phyloP scores from a whole-genome alignment of 1,284 basidiomycete species.

The Stygiomarasmius scandens region DNA sequence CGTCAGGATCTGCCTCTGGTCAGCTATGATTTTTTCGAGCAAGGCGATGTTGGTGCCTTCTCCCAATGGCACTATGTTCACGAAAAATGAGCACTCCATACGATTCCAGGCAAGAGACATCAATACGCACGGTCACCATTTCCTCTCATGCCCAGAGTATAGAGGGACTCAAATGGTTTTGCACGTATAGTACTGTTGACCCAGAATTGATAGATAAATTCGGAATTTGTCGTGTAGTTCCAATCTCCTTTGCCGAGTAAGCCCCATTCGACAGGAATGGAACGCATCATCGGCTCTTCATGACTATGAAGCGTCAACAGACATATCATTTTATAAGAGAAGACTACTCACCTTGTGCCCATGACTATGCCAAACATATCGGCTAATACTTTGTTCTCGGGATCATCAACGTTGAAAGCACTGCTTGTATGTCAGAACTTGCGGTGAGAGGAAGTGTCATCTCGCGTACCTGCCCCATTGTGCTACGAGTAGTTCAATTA shows the following conservation, averaged over 20 bases:
- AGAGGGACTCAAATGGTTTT: slow-evolving; percentile 59
- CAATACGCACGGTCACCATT: slow-evolving; percentile 52
- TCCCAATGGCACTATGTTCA: slow-evolving; percentile 50
- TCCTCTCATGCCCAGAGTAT: slow-evolving; percentile 69
- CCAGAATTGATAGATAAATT: slow-evolving; percentile 63
- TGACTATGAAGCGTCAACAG: slow-evolving; percentile 42
- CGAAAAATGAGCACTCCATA: not conserved
- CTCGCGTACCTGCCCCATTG: slow-evolving; percentile 43
- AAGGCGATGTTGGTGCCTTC: slow-evolving; percentile 52
- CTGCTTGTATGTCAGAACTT: slow-evolving; percentile 30
- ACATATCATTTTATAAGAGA: not conserved
- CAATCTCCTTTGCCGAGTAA: slow-evolving; percentile 58
- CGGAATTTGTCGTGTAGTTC: slow-evolving; percentile 59
- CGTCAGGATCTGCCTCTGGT: slow-evolving; percentile 66
- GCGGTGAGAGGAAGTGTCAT: not conserved
- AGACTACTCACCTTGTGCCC: slow-evolving; percentile 51
- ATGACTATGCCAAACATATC: slow-evolving; percentile 73
- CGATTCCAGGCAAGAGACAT: not conserved
- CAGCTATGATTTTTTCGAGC: slow-evolving; percentile 57
- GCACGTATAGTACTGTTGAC: slow-evolving; percentile 58
- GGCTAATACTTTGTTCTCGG: slow-evolving; percentile 64
- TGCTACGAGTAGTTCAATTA: slow-evolving; percentile 28
- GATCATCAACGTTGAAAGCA: slow-evolving; percentile 70
- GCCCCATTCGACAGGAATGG: slow-evolving; percentile 62
- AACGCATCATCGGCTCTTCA: slow-evolving; percentile 69